A percentile compares a stretch with the other conserved stretches of the same genome.
Conservation (phyloP, 73 alveolate genomes). For the Tetrahymena malaccensis region DNA sequence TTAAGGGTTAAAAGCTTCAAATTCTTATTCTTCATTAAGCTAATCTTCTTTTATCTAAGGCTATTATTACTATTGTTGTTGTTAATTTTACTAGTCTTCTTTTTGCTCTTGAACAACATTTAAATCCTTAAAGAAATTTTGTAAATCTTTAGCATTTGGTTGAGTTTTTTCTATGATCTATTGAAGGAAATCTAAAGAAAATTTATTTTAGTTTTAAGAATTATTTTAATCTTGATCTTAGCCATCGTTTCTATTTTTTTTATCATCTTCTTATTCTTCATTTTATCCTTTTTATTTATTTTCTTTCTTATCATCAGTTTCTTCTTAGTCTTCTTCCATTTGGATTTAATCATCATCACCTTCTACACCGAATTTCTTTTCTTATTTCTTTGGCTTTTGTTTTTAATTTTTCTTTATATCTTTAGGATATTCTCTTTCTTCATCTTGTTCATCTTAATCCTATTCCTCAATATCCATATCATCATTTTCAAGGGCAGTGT, state of each 20-base stretch:
- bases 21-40: slow-evolving; percentile 52
- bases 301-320: slow-evolving; percentile 39
- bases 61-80: background rate
- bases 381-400: background rate
- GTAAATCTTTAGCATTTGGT: slow-evolving; percentile 41
- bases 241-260: slow-evolving; percentile 51
- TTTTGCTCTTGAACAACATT: slow-evolving; percentile 55
- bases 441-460: slow-evolving; percentile 23
- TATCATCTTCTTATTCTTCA: slow-evolving; percentile 35
- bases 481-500: background rate
- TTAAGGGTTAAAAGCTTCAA: slow-evolving; percentile 46
- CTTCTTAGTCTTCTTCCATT: slow-evolving; percentile 45
- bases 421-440: slow-evolving; percentile 20
- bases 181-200: background rate
- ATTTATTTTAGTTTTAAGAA: slow-evolving; percentile 35
- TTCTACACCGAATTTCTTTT: slow-evolving; percentile 1
- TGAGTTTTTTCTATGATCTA: background rate
- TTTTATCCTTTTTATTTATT: slow-evolving; percentile 7
- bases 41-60: slow-evolving; percentile 42
- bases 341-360: slow-evolving; percentile 36
- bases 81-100: slow-evolving; percentile 33
- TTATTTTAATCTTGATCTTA: slow-evolving; percentile 44
- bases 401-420: background rate
- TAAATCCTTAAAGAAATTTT: slow-evolving; percentile 18
- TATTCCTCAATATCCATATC: slow-evolving; percentile 14